Evolutionary conservation across 345 rosid genomes (phyloP).

Genomic region (Pistacia atlantica): DNA sequence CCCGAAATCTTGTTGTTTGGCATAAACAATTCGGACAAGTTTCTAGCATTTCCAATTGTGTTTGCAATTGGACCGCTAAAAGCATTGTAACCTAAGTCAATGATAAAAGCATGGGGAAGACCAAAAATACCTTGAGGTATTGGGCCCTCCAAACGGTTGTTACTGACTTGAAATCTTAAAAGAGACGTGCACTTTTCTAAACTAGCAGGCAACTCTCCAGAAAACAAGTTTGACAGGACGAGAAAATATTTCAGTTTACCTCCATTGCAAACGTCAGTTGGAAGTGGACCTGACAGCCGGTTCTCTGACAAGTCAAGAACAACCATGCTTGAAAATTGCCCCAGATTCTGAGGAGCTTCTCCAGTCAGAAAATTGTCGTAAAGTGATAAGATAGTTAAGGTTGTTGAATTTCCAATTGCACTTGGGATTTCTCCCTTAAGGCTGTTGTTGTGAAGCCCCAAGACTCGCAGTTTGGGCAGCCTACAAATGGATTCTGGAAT

Average conservation of each 20-base stretch:
- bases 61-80: constrained; percentile 67
- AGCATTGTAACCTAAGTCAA: constrained; percentile 70
- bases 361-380: constrained; percentile 78
- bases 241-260: constrained; percentile 81
- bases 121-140: constrained; percentile 64
- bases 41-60: constrained; percentile 57
- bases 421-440: constrained; percentile 80
- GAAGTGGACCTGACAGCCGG: constrained; percentile 70
- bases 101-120: constrained; percentile 84
- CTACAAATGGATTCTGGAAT: constrained; percentile 78
- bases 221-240: constrained; percentile 63
- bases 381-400: constrained; percentile 62
- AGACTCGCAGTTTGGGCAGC: constrained; percentile 69
- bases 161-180: constrained; percentile 74
- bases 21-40: constrained; percentile 82
- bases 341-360: constrained; percentile 67
- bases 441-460: constrained; percentile 93
- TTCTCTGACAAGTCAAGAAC: constrained; percentile 86
- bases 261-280: constrained; percentile 61
- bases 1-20: constrained; percentile 77
- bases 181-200: constrained; percentile 69
- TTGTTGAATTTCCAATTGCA: constrained; percentile 59
- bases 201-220: constrained; percentile 64
- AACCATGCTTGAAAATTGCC: constrained; percentile 50
- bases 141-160: constrained; percentile 61